Percentiles rank a stretch among this genome's conserved stretches.
Evolutionary conservation across 768 basidiomycete genomes (phyloP).

Genomic region (Cubamyces lactineus): DNA sequence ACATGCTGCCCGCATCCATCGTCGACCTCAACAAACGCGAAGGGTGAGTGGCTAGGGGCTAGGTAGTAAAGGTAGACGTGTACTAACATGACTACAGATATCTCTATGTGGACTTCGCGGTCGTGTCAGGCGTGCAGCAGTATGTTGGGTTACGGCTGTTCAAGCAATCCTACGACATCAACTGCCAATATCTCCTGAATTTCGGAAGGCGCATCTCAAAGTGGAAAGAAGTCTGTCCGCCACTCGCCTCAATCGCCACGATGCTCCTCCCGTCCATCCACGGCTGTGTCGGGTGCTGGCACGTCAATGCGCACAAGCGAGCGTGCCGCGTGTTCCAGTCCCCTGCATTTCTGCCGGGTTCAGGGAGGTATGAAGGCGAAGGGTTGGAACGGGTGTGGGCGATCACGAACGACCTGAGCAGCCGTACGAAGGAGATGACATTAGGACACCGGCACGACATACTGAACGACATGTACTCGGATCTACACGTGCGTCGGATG

Average conservation of each 20-base stretch:
- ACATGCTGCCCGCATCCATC: constrained; percentile 17
- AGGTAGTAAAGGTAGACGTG: no score
- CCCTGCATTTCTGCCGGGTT: constrained; percentile 15
- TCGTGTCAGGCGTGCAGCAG: no score
- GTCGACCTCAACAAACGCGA: constrained; percentile 29
- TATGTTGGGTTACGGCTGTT: not conserved
- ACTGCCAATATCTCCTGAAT: constrained; percentile 29
- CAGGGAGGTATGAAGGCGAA: constrained; percentile 19
- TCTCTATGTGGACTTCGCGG: no score
- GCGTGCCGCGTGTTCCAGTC: constrained; percentile 17
- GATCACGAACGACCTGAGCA: constrained; percentile 2
- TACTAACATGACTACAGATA: no score
- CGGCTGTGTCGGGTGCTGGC: constrained; percentile 21
- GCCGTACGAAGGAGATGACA: constrained; percentile 21
- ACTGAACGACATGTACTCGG: constrained; percentile 23
- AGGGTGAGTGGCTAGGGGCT: not conserved
- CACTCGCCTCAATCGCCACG: not conserved
- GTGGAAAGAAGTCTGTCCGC: not conserved
- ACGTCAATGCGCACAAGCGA: constrained; percentile 19
- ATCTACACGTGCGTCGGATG: constrained; percentile 15
- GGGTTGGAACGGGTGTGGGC: constrained; percentile 22
- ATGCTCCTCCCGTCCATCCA: constrained; percentile 1
- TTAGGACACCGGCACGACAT: constrained; percentile 26
- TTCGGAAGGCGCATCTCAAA: constrained; percentile 17
- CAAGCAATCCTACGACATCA: constrained; percentile 31